phyloP scores from a whole-genome alignment of 23 red algal species.

The Chondrus crispus region DNA sequence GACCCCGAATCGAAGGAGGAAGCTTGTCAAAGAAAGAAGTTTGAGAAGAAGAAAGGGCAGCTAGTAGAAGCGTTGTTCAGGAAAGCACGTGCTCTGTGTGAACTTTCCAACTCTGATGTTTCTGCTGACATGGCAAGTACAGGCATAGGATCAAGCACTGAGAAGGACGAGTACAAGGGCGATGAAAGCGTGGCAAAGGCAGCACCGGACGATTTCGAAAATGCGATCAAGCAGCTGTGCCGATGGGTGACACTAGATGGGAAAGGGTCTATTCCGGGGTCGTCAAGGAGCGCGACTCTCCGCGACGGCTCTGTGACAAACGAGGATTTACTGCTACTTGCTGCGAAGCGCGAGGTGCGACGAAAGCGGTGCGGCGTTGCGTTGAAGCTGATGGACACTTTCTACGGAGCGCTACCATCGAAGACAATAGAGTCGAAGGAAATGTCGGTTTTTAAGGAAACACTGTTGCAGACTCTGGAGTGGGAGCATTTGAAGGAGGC shows the following conservation, averaged over 20 bases:
- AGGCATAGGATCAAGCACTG: not conserved
- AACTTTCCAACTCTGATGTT: not conserved
- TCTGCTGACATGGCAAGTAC: not conserved
- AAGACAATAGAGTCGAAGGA: constrained; percentile 12
- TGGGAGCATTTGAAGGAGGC: constrained; percentile 30
- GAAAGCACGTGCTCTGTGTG: constrained; percentile 45
- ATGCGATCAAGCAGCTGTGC: constrained; percentile 42
- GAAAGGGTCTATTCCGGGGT: constrained; percentile 27
- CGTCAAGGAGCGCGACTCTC: not conserved
- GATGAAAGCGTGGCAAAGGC: not conserved
- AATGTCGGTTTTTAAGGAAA: not conserved
- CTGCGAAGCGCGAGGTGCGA: constrained; percentile 6
- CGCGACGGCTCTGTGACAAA: constrained; percentile 30
- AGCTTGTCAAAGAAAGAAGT: constrained; percentile 34
- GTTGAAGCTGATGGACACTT: constrained; percentile 36
- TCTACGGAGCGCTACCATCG: constrained; percentile 15
- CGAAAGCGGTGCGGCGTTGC: constrained; percentile 25
- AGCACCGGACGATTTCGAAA: constrained; percentile 25
- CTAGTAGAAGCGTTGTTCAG: constrained; percentile 56
- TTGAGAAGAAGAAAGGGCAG: constrained; percentile 33
- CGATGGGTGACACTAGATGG: constrained; percentile 57
- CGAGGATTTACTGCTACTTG: constrained; percentile 36
- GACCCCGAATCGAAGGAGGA: constrained; percentile 34
- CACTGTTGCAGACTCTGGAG: not conserved
- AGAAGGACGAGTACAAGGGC: not conserved